Evolutionary conservation across 106 monocot genomes (phyloP), one percentile per base, ranked within the genome.

Genomic region (Dendrobium huoshanense): DNA sequence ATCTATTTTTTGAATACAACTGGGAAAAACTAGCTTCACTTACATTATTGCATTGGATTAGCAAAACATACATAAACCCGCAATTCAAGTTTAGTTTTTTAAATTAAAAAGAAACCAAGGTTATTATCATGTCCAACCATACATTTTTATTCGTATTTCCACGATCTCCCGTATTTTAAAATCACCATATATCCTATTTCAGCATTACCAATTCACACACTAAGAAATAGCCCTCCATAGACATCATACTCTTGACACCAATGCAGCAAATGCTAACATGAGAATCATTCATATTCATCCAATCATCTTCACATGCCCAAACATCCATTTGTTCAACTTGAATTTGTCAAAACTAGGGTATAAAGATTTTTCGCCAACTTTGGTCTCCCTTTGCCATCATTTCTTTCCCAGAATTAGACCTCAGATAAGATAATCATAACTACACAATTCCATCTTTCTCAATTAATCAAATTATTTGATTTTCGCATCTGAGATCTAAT

Each of bases 181-280:
- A 64, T 64, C 64, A 64, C 9, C 64, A 64, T 64, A 64, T 64
- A 24, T 64, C 24, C 64, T 64, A 64, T 25, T 64, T 64, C 64
- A 24, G 22, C 64, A 64, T 64, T 22, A n/a, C 25, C 64, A 64
- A 24, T 8, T 64, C 22, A 5, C 51, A 6, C 20, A 64, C 64
- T 22, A 64, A 64, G 64, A 24, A 64, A 64, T 22, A 64, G 4
- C 9, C 64, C 64, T n/a, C 24, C 5, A 64, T 51, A 64, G 9
- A 64, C 24, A 64, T 64, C 64, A 64, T 64, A 64, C 24, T 22
- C 64, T 25, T 64, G 4, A n/a, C 7, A 25, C 7, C 4, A 61
- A 51, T 15, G 51, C 51, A 51, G 13, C 0, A n/a, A 64, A 5
- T n/a, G 22, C 9, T 25, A 64, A 64, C 51, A 51, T n/a, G 24